Percentiles rank a stretch among this genome's conserved stretches.
phyloP scores from a whole-genome alignment of 345 rosid species.

The Salix suchowensis region DNA sequence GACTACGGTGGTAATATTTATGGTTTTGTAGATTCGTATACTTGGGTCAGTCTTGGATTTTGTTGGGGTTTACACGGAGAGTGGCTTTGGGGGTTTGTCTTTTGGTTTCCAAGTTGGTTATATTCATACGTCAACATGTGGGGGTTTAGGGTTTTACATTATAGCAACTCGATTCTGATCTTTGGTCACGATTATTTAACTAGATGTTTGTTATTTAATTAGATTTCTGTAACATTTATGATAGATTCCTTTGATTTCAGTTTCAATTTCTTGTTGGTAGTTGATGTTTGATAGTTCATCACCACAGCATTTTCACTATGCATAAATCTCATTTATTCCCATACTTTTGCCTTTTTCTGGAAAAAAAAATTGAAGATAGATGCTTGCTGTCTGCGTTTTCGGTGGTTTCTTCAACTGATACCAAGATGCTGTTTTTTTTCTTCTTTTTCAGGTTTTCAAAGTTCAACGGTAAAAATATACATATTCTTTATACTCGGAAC shows the following conservation, averaged over 20 bases:
- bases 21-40: constrained; percentile 17
- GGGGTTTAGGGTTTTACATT: constrained; percentile 19
- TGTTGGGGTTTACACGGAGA: constrained; percentile 44
- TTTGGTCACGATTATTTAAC: neutral
- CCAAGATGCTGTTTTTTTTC: constrained; percentile 81
- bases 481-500: constrained; percentile 39
- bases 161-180: constrained; percentile 17
- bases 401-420: constrained; percentile 66
- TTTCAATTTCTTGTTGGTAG: constrained; percentile 36
- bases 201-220: constrained; percentile 18
- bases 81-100: constrained; percentile 48
- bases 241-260: constrained; percentile 43
- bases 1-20: constrained; percentile 1
- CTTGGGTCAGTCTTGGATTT: constrained; percentile 29
- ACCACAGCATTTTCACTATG: constrained; percentile 10
- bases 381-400: constrained; percentile 76
- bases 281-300: constrained; percentile 38
- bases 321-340: constrained; percentile 41
- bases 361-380: constrained; percentile 34
- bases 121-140: constrained; percentile 17
- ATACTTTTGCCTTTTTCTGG: neutral
- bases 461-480: constrained; percentile 42
- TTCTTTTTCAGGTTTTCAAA: constrained; percentile 63
- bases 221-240: constrained; percentile 35
- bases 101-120: constrained; percentile 28